A percentile compares a stretch with the other conserved stretches of the same genome.
These are phyloP conservation scores for Gypsophila paniculata DNA, from an alignment of 179 eudicot genomes.

Conservation along the genomic window DNA sequence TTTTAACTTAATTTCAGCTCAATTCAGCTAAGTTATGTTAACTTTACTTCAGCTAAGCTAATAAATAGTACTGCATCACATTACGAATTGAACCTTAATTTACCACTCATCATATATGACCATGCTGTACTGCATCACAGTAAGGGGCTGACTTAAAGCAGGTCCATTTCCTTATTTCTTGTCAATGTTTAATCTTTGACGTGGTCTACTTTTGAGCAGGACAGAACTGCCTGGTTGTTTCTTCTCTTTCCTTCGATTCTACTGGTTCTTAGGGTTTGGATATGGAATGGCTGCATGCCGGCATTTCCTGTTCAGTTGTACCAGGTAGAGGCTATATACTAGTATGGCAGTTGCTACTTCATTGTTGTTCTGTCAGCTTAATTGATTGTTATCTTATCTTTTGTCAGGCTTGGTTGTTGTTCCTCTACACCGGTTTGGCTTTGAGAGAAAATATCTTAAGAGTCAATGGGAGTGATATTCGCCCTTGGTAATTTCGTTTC, in stretches of 20 bases:
- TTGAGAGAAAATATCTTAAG: slow-evolving; percentile 53
- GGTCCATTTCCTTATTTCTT: not conserved
- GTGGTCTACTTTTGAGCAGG: slow-evolving; percentile 31
- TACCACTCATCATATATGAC: no score
- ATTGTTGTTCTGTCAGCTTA: slow-evolving; percentile 5
- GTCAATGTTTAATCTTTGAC: not conserved
- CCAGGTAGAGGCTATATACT: slow-evolving; percentile 31
- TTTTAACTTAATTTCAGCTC: no score
- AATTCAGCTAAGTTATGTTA: no score
- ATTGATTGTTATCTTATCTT: slow-evolving; percentile 8
- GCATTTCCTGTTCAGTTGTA: slow-evolving; percentile 52
- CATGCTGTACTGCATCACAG: no score
- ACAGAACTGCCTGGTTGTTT: slow-evolving; percentile 46
- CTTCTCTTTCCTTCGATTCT: slow-evolving; percentile 44
- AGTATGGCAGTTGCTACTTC: slow-evolving; percentile 8
- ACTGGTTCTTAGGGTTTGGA: slow-evolving; percentile 36
- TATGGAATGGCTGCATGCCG: slow-evolving; percentile 54
- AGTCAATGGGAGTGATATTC: slow-evolving; percentile 59
- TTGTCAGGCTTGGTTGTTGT: slow-evolving; percentile 54
- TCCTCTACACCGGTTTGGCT: slow-evolving; percentile 52
- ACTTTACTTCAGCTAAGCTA: no score
- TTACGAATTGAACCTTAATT: no score
- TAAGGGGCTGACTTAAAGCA: no score
- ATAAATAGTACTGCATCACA: no score
- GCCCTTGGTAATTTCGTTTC: slow-evolving; percentile 41